Percentiles rank a stretch among this genome's conserved stretches.
Evolutionary conservation across 352 stramenopile species (phyloP).

Genomic region (Saprolegnia parasitica): DNA sequence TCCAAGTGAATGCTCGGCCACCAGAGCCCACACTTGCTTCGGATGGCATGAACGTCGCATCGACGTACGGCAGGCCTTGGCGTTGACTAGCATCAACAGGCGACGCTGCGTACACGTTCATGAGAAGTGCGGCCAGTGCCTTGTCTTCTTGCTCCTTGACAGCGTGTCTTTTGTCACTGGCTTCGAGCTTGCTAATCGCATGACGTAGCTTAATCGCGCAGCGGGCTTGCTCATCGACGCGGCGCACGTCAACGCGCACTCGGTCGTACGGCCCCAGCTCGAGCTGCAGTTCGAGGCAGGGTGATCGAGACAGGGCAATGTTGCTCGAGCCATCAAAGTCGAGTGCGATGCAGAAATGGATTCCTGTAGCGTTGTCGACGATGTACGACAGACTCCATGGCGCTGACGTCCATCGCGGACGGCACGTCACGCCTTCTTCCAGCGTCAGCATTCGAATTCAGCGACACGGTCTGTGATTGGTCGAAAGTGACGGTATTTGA

Average conservation of each 20-base stretch:
- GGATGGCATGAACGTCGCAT: not conserved
- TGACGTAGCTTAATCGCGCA: conserved; percentile 3
- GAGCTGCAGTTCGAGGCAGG: not conserved
- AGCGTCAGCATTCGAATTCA: not conserved
- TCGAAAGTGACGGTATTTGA: not conserved
- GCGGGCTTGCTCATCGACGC: not conserved
- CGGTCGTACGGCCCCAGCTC: conserved; percentile 6
- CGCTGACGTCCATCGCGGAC: not conserved
- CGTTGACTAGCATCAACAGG: not conserved
- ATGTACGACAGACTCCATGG: conserved; percentile 8
- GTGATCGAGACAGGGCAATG: not conserved
- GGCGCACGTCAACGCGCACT: not conserved
- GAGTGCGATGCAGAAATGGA: not conserved
- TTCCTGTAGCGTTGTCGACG: conserved; percentile 8
- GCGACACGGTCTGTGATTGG: not conserved
- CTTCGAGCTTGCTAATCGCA: not conserved
- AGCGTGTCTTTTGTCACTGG: not conserved
- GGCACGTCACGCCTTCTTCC: not conserved
- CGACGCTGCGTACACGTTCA: not conserved
- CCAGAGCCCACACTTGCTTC: not conserved
- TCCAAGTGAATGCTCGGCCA: conserved; percentile 1
- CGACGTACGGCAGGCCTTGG: not conserved
- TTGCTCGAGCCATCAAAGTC: conserved; percentile 21
- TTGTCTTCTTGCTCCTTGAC: not conserved
- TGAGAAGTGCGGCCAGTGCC: not conserved